A percentile compares a stretch with the other conserved stretches of the same genome.
Conservation (phyloP, 345 rosid species). For the Garcia nutans region DNA sequence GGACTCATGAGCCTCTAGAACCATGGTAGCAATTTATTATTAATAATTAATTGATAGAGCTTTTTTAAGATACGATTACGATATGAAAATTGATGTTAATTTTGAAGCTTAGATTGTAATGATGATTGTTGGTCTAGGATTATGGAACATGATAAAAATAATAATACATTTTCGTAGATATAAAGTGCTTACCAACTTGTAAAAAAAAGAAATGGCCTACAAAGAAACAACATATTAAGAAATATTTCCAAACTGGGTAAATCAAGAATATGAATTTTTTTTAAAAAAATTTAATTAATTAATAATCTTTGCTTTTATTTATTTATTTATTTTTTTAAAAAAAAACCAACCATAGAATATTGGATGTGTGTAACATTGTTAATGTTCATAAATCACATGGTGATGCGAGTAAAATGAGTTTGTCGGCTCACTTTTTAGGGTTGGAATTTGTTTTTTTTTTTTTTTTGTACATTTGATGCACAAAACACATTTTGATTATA, state of each 20-base stretch:
- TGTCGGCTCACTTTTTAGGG: slow-evolving; percentile 59
- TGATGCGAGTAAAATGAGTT: slow-evolving; percentile 43
- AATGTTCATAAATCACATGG: slow-evolving; percentile 46
- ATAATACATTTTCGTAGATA: slow-evolving; percentile 1
- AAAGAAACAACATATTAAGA: slow-evolving; percentile 11
- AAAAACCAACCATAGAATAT: slow-evolving; percentile 19
- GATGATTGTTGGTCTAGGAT: slow-evolving; percentile 23
- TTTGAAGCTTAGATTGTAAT: slow-evolving; percentile 33
- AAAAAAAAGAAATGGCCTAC: slow-evolving; percentile 38
- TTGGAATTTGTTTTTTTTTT: slow-evolving; percentile 30
- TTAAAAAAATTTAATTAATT: neutral
- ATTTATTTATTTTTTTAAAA: neutral
- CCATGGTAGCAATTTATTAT: slow-evolving; percentile 30
- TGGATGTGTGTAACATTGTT: slow-evolving; percentile 23
- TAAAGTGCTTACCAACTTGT: slow-evolving; percentile 26
- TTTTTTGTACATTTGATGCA: slow-evolving; percentile 12
- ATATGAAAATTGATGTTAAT: slow-evolving; percentile 25
- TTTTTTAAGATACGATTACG: slow-evolving; percentile 40
- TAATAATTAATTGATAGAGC: neutral
- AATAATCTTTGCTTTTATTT: slow-evolving; percentile 16
- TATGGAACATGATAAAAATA: slow-evolving; percentile 16
- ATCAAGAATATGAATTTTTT: neutral
- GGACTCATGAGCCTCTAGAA: slow-evolving; percentile 26
- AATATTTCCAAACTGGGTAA: slow-evolving; percentile 46
- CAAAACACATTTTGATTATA: slow-evolving; percentile 36